Conservation (phyloP, 2,329 filamentous ascomycete genomes). For the Talaromyces sp. region DNA sequence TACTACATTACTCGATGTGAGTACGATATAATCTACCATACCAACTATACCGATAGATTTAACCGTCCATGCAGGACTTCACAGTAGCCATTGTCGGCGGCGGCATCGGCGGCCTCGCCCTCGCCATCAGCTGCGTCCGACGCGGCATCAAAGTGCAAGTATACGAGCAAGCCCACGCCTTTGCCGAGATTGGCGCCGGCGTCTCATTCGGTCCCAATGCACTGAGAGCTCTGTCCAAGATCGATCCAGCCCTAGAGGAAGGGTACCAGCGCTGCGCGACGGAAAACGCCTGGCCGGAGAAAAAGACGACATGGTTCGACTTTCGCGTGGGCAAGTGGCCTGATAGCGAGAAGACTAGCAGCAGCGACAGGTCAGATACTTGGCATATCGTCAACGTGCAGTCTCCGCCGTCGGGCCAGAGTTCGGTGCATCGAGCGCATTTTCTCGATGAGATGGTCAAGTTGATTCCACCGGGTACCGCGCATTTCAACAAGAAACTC, state of each 20-base stretch:
- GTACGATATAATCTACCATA: neutral
- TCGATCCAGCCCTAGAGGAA: neutral
- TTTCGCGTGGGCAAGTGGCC: neutral
- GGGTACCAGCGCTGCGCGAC: neutral
- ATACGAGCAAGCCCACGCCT: slow-evolving; percentile 52
- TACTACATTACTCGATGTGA: neutral
- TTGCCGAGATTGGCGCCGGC: slow-evolving; percentile 56
- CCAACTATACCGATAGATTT: neutral
- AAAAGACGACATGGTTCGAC: neutral
- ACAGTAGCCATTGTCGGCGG: slow-evolving; percentile 56
- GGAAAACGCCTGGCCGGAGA: neutral
- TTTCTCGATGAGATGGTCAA: slow-evolving; percentile 31
- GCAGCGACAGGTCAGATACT: slow-evolving; percentile 15
- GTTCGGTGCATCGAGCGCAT: slow-evolving; percentile 26
- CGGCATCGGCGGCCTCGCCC: slow-evolving; percentile 53
- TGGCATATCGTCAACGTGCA: slow-evolving; percentile 17
- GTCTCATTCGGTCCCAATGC: slow-evolving; percentile 54
- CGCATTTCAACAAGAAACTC: slow-evolving; percentile 32
- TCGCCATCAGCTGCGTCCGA: slow-evolving; percentile 49
- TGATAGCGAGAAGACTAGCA: neutral
- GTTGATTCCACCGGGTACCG: slow-evolving; percentile 23
- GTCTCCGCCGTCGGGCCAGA: slow-evolving; percentile 24
- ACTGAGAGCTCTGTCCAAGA: slow-evolving; percentile 19
- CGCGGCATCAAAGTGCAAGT: slow-evolving; percentile 45
- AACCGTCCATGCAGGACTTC: slow-evolving; percentile 24